Base-by-base conservation (phyloP, 2,329 filamentous ascomycete genomes). In the Leptographium galeiforme region DNA sequence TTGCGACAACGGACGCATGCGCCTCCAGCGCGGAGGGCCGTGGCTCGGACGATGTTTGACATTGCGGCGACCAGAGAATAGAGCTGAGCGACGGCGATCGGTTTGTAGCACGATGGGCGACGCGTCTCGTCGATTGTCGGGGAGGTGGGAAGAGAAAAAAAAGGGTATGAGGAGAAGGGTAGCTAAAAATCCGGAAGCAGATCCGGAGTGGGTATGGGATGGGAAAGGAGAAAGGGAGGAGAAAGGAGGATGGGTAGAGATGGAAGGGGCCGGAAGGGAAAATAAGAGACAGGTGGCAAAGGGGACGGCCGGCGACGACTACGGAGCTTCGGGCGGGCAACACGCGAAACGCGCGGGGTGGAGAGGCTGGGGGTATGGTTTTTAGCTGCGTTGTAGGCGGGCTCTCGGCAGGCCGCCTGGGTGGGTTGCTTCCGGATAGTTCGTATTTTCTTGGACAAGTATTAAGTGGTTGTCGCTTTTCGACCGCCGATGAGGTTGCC, bases 1-100 rank as follows among this genome's bases (percentile, higher is more conserved):
- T 81, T 81, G 64, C 78, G 76, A 66, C 78, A 81, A 66, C 78
- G 76, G 59, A 81, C 78, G 59, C 78, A 81, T 61, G 78, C 78
- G 61, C 77, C 77, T 63, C 77, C 77, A 64, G 77, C 77, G 63
- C 77, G 72, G 53, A 80, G 75, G 65, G 77, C 78, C 59, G 77
- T 81, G 61, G 75, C 75, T 67, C 77, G 75, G 62, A 76, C 72
- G 58, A 75, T 70, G 49, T 69, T 66, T 54, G 73, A 67, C 74
- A 76, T 76, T 7, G 18, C 19, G 47, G 33, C 8, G 6, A 38
- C 16, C 6, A 2, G 25, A 46, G 25, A 14, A 5, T 8, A 30
- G 16, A 8, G 14, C 8, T 18, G 30, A 3, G 11, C 13, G 33
- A 25, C 3, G 36, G 36, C 34, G 47, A 40, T 8, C 8, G 46